Evolutionary conservation across 1,284 basidiomycete species (phyloP).

Genomic region (Ganoderma multipileum): DNA sequence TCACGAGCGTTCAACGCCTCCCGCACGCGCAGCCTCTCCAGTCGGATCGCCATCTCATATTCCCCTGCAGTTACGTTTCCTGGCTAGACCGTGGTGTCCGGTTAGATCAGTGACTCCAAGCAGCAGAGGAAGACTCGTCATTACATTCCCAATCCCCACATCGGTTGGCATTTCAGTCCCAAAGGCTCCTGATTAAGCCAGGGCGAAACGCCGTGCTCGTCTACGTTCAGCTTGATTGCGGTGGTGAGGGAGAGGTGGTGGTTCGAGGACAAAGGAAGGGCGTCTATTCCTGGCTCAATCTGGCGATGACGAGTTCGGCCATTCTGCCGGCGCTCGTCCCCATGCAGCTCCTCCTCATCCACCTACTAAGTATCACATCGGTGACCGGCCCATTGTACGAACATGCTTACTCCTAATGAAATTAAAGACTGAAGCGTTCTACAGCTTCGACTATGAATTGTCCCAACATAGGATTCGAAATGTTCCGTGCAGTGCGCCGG

Average conservation of each 20-base stretch:
- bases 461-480: too few relatives aligned
- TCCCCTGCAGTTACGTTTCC: constrained; percentile 10
- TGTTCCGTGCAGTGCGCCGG: too few relatives aligned
- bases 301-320: too few relatives aligned
- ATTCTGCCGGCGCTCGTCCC: too few relatives aligned
- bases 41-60: constrained; percentile 44
- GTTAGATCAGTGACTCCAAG: background rate
- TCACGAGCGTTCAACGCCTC: constrained; percentile 73
- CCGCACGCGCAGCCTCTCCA: constrained; percentile 59
- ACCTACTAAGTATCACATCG: too few relatives aligned
- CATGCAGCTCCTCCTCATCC: too few relatives aligned
- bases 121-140: background rate
- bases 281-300: background rate
- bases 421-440: too few relatives aligned
- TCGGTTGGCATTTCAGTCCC: background rate
- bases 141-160: background rate
- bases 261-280: background rate
- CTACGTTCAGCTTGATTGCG: background rate
- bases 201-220: background rate
- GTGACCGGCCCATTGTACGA: too few relatives aligned
- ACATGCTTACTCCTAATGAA: too few relatives aligned
- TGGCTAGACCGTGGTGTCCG: background rate
- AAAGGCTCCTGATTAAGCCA: background rate
- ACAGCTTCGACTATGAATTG: too few relatives aligned
- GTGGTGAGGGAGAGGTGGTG: background rate